Percentiles rank a stretch among this genome's conserved stretches.
Evolutionary conservation across 2,329 filamentous ascomycete genomes (phyloP).

Genomic region (Dryadomyces quercus-mongolicae): DNA sequence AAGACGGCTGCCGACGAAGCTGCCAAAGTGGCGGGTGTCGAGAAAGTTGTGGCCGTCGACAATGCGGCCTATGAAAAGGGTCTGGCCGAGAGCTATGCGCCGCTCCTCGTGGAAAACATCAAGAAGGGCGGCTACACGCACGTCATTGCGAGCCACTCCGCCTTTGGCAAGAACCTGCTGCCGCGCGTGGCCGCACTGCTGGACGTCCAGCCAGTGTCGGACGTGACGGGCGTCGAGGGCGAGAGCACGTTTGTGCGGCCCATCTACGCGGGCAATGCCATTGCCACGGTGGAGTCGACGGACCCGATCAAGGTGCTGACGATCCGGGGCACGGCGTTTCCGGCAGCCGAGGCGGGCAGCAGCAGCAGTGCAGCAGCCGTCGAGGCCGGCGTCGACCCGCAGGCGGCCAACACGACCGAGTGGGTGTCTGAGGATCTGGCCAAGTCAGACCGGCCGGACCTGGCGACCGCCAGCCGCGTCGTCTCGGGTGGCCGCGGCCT

Average conservation of each 20-base stretch:
- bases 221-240: conserved; percentile 74
- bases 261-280: conserved; percentile 96
- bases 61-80: conserved; percentile 90
- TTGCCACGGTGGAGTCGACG: conserved; percentile 84
- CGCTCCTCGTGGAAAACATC: conserved; percentile 87
- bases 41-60: conserved; percentile 83
- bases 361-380: conserved; percentile 55
- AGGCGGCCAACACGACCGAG: conserved; percentile 59
- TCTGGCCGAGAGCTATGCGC: conserved; percentile 88
- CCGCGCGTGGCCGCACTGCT: conserved; percentile 84
- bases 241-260: conserved; percentile 93
- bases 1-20: conserved; percentile 70
- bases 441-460: conserved; percentile 87
- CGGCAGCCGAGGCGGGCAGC: conserved; percentile 51
- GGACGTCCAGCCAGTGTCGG: conserved; percentile 86
- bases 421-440: conserved; percentile 92
- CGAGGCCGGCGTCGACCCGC: conserved; percentile 75
- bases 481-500: conserved; percentile 89
- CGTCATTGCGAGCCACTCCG: conserved; percentile 79
- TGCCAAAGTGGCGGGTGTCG: conserved; percentile 78
- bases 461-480: conserved; percentile 77
- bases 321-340: conserved; percentile 85
- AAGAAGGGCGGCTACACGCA: conserved; percentile 93
- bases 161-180: conserved; percentile 92
- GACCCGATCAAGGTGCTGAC: conserved; percentile 84